Percentiles rank a stretch among this genome's conserved stretches.
Conservation (phyloP, 768 basidiomycete genomes). For the Gymnopilus dilepis region DNA sequence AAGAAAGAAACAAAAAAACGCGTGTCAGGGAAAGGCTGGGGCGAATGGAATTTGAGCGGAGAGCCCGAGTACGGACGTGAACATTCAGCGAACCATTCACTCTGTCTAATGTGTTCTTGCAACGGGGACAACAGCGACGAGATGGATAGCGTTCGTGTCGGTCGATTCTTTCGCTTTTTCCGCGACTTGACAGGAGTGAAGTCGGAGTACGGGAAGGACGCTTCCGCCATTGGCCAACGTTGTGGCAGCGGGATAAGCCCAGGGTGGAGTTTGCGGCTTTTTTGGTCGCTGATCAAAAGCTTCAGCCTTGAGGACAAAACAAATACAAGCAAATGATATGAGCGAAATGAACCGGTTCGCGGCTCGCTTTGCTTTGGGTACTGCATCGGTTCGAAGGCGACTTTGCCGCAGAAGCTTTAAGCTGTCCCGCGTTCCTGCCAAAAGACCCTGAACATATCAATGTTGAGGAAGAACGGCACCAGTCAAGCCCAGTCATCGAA, state of each 20-base stretch:
- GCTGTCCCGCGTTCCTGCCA: background rate
- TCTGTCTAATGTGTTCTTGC: constrained; percentile 50
- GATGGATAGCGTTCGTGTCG: constrained; percentile 35
- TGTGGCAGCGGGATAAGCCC: constrained; percentile 8
- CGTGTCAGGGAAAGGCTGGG: constrained; percentile 1
- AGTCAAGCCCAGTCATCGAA: constrained; percentile 13
- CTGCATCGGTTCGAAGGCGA: background rate
- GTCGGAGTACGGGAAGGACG: constrained; percentile 52
- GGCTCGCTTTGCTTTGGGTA: no score
- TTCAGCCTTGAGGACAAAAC: constrained; percentile 8
- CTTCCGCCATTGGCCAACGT: constrained; percentile 16
- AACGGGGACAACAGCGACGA: constrained; percentile 45
- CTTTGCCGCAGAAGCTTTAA: constrained; percentile 2
- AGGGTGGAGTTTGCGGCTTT: background rate
- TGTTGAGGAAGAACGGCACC: background rate
- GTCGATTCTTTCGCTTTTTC: constrained; percentile 48
- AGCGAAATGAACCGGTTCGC: constrained; percentile 11
- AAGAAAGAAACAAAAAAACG: background rate
- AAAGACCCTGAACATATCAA: constrained; percentile 9
- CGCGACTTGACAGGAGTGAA: constrained; percentile 57
- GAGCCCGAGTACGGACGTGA: constrained; percentile 50
- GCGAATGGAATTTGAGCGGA: constrained; percentile 9
- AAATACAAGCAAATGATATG: constrained; percentile 5
- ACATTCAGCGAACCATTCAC: constrained; percentile 61
- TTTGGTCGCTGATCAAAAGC: background rate